A percentile compares a stretch with the other conserved stretches of the same genome.
Conservation (phyloP, 2,329 filamentous ascomycete genomes). For the Sporothrix inflata region DNA sequence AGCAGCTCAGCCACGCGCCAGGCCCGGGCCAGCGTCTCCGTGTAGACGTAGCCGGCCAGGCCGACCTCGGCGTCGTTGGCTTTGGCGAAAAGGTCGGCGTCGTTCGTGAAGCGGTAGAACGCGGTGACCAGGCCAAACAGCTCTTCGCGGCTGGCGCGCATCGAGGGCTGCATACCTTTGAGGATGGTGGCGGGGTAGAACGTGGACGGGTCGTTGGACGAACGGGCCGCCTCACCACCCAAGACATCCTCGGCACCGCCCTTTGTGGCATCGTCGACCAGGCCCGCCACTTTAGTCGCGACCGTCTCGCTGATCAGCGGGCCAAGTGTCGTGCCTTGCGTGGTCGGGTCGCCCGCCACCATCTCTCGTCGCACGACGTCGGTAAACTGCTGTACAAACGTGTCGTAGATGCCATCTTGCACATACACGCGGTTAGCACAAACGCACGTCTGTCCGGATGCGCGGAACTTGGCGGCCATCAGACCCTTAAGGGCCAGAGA, state of each 20-base stretch:
- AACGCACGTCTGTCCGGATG: constrained; percentile 66
- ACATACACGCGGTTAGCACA: constrained; percentile 68
- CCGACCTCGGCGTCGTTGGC: constrained; percentile 43
- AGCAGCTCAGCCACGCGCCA: constrained; percentile 51
- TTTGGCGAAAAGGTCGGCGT: constrained; percentile 41
- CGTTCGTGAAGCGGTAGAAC: constrained; percentile 37
- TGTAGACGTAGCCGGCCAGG: constrained; percentile 40
- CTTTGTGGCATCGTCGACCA: constrained; percentile 32
- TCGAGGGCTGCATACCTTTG: constrained; percentile 48
- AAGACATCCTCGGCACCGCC: constrained; percentile 37
- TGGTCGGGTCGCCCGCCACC: constrained; percentile 37
- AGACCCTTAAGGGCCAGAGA: constrained; percentile 54
- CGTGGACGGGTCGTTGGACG: constrained; percentile 57
- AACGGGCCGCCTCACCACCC: constrained; percentile 55
- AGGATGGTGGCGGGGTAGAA: constrained; percentile 75
- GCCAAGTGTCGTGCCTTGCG: constrained; percentile 41
- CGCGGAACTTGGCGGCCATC: constrained; percentile 44
- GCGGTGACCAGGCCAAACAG: constrained; percentile 35
- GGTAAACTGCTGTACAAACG: constrained; percentile 55
- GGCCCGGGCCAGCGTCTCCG: constrained; percentile 38
- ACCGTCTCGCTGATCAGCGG: constrained; percentile 43
- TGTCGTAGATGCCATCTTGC: constrained; percentile 62
- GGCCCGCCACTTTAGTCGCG: constrained; percentile 42
- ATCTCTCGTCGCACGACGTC: neutral
- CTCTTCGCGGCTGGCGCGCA: constrained; percentile 34